phyloP scores from a whole-genome alignment of 192 early-diverging fungal species.

The Mortierella alpina region DNA sequence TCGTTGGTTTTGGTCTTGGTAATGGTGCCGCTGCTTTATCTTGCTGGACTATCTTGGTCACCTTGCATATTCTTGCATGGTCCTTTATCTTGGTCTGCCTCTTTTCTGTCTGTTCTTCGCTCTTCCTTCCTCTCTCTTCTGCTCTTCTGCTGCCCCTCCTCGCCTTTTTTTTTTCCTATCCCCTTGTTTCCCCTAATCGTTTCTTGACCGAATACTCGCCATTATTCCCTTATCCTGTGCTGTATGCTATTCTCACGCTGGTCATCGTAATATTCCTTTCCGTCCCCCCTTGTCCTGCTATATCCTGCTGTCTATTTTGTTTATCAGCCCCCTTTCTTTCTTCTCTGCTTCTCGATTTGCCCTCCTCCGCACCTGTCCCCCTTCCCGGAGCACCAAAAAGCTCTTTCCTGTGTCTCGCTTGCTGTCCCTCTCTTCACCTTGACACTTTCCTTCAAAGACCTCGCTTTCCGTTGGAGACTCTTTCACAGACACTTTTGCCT shows the following conservation, averaged over 20 bases:
- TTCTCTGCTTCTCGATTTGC: not conserved
- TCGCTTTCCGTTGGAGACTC: not conserved
- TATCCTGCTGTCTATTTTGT: not conserved
- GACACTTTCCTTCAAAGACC: not conserved
- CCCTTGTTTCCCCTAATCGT: not conserved
- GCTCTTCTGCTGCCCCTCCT: not conserved
- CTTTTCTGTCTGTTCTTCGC: not conserved
- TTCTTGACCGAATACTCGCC: not conserved
- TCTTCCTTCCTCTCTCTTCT: not conserved
- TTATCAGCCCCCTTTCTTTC: not conserved
- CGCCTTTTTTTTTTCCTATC: not conserved
- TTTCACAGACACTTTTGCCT: not conserved
- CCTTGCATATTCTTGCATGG: no score
- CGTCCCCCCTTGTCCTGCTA: not conserved
- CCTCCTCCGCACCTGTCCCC: not conserved
- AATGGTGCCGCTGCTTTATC: no score
- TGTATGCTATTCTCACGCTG: no score
- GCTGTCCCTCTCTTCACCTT: constrained; percentile 2
- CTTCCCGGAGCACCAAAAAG: not conserved
- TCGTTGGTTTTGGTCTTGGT: no score
- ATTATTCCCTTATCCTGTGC: not conserved
- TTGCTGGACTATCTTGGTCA: no score
- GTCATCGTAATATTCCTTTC: not conserved
- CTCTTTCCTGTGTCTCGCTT: not conserved
- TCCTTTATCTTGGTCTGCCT: not conserved